Evolutionary conservation across 1,284 basidiomycete species (phyloP), one percentile per base, ranked within the genome.

Genomic region (Cryptococcus maquisensis): DNA sequence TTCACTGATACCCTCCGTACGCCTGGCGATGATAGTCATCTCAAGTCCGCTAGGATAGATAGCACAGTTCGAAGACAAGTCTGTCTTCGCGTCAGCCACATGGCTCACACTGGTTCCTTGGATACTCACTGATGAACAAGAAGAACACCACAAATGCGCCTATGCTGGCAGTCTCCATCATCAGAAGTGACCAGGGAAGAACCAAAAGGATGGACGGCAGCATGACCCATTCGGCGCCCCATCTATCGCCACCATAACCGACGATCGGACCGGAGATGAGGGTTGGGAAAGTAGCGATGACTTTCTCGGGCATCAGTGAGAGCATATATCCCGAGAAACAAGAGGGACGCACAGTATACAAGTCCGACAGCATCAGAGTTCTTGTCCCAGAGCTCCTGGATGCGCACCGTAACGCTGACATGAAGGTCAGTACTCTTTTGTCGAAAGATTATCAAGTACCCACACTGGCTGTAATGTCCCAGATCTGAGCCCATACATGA

Each of bases 261-360:
- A 83, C 74, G 3, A 88, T 40, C 0, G 84, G 81, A 2, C 83
- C 81, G 3, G 85, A 84, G 85, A 64, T 49, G 56, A 66, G 55
- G 0, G 83, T 83, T 1, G 87, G 87, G 8, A 86, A 73, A 20
- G 86, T 81, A n/a, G 82, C 81, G 10, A 83, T 86, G 47, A 90
- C 65, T 67, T 8, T 0, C 10, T 10, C 8, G 20, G 21, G 15
- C 12, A 24, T 24, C 20, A 28, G 23, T 44, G 20, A 44, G 43
- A 20, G 42, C 2, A 21, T 5, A 28, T 18, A 46, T 4, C 24
- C 16, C 7, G 23, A 20, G 15, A 36, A 43, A 49, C 16, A 21
- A 18, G 24, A 20, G n/a, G 54, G 60, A 40, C 43, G 38, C 37
- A 64, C 66, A 77, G 66, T 85, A 87, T 15, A 88, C 80, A 12